Evolutionary conservation across 2,329 filamentous ascomycete species (phyloP), one percentile per base, ranked within the genome.

Genomic region (Chrysoporthe deuterocubensis): DNA sequence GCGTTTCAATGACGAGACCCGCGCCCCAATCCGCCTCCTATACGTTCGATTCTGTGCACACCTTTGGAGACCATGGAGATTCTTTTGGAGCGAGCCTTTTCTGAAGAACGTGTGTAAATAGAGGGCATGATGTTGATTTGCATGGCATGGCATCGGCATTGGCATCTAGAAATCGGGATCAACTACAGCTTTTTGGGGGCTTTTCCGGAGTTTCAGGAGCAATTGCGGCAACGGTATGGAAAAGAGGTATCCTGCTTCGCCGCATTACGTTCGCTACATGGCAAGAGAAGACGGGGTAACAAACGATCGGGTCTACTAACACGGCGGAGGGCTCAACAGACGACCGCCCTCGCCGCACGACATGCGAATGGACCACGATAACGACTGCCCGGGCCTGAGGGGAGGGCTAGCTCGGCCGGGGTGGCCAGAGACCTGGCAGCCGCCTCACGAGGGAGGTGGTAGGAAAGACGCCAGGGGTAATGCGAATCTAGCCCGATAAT

Each of bases 41-140:
- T 61, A 64, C 64, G 21, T 70, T 66, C 68, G 60, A 68, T 73
- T 71, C 68, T 70, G 65, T 71, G 69, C 64, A 68, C 61, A 64
- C 60, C 60, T 70, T 70, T 70, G 69, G 66, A 69, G 65, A 66
- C 60, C 40, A 68, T 40, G 58, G 58, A 67, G 57, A 70, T 68
- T 68, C 56, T 64, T 66, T 70, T 64, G 48, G 57, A 56, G 63
- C 69, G 64, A 59, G 62, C 72, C 74, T 76, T 74, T 77, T 77
- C 73, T 70, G 72, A 76, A 76, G 77, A 70, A 71, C 70, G 73
- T 78, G 76, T 83, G 80, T 83, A 83, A 79, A 83, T 83, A 83
- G 72, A 74, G 77, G 76, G 78, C 77, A 80, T 81, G 77, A 81
- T 81, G 79, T 83, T 82, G 80, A 81, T 81, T 81, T 81, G 80